Evolutionary conservation across 2,329 filamentous ascomycete genomes (phyloP).

Genomic region (Colletotrichum sp.): DNA sequence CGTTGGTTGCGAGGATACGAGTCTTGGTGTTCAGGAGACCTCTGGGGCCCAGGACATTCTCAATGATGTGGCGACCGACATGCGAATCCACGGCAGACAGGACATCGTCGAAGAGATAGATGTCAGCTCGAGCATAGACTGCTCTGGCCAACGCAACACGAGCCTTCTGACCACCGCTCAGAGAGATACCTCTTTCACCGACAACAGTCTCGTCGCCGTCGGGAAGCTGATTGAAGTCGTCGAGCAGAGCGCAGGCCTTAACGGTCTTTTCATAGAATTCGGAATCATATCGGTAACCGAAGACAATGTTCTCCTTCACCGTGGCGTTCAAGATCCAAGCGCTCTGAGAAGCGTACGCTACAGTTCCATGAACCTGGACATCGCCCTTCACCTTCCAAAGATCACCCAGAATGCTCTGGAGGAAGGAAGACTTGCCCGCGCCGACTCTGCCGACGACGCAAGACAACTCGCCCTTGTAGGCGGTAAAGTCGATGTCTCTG

Average conservation of each 20-base stretch:
- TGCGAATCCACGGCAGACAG: slow-evolving; percentile 98
- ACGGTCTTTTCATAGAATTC: slow-evolving; percentile 94
- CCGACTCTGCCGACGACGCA: slow-evolving; percentile 96
- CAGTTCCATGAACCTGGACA: slow-evolving; percentile 79
- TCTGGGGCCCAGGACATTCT: slow-evolving; percentile 86
- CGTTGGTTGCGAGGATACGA: slow-evolving; percentile 91
- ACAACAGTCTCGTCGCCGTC: slow-evolving; percentile 98
- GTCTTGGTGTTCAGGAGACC: slow-evolving; percentile 87
- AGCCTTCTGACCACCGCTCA: slow-evolving; percentile 96
- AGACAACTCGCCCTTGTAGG: slow-evolving; percentile 89
- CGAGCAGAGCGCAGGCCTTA: slow-evolving; percentile 85
- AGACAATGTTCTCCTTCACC: slow-evolving; percentile 95
- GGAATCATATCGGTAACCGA: slow-evolving; percentile 92
- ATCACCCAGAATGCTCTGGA: slow-evolving; percentile 88
- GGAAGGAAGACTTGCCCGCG: slow-evolving; percentile 89
- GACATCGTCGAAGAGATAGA: slow-evolving; percentile 93
- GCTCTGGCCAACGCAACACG: slow-evolving; percentile 90
- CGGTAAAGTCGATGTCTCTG: slow-evolving; percentile 84
- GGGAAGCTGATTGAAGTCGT: slow-evolving; percentile 90
- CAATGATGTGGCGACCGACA: slow-evolving; percentile 91
- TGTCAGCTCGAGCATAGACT: slow-evolving; percentile 94
- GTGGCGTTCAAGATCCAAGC: slow-evolving; percentile 98
- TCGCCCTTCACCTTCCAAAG: slow-evolving; percentile 87
- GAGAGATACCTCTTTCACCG: slow-evolving; percentile 92
- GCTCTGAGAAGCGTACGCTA: slow-evolving; percentile 92